Conservation (phyloP, 148 eudicot species). For the Rhododendron ferrugineum region DNA sequence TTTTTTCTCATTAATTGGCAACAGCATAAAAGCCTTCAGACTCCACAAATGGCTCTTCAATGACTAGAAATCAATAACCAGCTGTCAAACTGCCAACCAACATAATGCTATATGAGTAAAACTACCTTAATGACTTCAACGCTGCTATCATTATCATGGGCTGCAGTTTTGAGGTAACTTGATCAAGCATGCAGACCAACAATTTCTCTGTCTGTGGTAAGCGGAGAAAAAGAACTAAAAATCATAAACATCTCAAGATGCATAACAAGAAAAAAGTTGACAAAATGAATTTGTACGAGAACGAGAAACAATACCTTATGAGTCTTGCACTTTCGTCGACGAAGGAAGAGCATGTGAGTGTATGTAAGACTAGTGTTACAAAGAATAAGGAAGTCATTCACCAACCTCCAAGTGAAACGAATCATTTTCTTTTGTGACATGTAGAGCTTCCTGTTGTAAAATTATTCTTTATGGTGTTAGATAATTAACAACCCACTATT, state of each 20-base stretch:
- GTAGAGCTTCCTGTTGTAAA: slow-evolving; percentile 39
- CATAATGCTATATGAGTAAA: background rate
- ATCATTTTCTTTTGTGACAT: slow-evolving; percentile 25
- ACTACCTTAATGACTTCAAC: slow-evolving; percentile 50
- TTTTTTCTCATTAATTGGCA: background rate
- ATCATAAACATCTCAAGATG: background rate
- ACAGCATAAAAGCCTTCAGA: background rate
- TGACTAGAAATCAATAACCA: slow-evolving; percentile 16
- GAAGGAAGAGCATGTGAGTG: too few relatives aligned
- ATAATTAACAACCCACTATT: too few relatives aligned
- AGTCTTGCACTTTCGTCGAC: too few relatives aligned
- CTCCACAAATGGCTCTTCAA: too few relatives aligned
- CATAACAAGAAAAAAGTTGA: background rate
- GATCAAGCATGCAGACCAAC: slow-evolving; percentile 42
- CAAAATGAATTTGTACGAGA: background rate
- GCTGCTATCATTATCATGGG: slow-evolving; percentile 20
- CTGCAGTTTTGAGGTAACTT: slow-evolving; percentile 21
- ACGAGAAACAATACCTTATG: background rate
- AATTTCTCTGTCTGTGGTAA: slow-evolving; percentile 48
- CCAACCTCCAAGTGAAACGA: slow-evolving; percentile 49
- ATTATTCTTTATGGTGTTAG: too few relatives aligned
- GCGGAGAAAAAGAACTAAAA: background rate
- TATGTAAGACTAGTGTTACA: slow-evolving; percentile 12
- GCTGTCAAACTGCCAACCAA: background rate
- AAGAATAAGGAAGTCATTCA: background rate